phyloP scores from a whole-genome alignment of 768 basidiomycete genomes.

The Leccinum longicurvipes region DNA sequence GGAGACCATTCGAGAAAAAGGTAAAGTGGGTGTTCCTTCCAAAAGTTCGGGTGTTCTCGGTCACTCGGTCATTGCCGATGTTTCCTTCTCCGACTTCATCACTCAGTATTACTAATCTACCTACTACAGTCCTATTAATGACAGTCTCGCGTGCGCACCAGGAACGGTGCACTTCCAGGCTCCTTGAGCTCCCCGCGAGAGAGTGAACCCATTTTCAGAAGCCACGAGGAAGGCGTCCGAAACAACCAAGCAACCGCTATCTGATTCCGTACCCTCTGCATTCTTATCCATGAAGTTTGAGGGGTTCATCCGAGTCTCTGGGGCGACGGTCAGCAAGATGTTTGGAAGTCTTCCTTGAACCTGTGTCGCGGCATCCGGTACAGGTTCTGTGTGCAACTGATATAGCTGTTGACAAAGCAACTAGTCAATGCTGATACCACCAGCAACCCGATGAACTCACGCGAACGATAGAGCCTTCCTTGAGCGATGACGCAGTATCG shows the following conservation, averaged over 20 bases:
- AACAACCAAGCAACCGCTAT: neutral
- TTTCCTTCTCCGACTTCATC: conserved; percentile 21
- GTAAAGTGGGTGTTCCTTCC: conserved; percentile 10
- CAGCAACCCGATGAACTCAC: conserved; percentile 28
- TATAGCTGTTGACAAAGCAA: conserved; percentile 37
- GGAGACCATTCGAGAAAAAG: too few relatives aligned
- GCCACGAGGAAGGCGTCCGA: conserved; percentile 39
- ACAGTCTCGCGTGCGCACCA: conserved; percentile 27
- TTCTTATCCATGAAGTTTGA: neutral
- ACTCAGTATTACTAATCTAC: conserved; percentile 1
- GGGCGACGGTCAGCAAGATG: conserved; percentile 24
- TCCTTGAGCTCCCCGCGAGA: conserved; percentile 31
- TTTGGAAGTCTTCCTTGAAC: conserved; percentile 3
- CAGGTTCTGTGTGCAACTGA: conserved; percentile 32
- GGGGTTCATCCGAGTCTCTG: conserved; percentile 20
- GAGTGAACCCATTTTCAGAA: conserved; percentile 53
- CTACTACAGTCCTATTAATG: neutral
- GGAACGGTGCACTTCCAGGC: conserved; percentile 43
- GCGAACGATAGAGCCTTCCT: conserved; percentile 48
- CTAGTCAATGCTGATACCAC: neutral
- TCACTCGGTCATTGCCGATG: conserved; percentile 20
- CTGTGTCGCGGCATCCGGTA: neutral
- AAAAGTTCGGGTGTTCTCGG: conserved; percentile 34
- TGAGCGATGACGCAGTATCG: conserved; percentile 49
- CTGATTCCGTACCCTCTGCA: neutral